Conservation (phyloP, 2,329 filamentous ascomycete species). For the Epichloe bromicola region DNA sequence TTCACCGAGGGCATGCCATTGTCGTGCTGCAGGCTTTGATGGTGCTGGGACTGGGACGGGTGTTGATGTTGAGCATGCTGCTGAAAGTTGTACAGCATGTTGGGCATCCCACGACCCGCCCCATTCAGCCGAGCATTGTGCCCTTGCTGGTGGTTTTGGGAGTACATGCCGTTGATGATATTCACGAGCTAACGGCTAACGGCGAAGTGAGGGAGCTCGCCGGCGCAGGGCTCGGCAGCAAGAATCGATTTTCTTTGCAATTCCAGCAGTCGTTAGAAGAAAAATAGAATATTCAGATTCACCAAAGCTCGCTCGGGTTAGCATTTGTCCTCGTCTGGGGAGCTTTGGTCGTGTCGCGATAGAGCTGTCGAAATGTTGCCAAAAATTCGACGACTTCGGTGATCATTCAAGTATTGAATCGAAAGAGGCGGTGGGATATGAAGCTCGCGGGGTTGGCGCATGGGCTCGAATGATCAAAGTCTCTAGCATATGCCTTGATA, state of each 20-base stretch:
- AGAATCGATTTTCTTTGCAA: constrained; percentile 11
- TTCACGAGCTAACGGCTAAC: constrained; percentile 9
- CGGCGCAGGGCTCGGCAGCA: constrained; percentile 17
- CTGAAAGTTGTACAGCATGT: constrained; percentile 58
- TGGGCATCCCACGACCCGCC: constrained; percentile 42
- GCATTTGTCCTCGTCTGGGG: constrained; percentile 13
- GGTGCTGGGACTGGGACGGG: constrained; percentile 51
- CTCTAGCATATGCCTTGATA: constrained; percentile 11
- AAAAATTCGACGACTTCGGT: constrained; percentile 10
- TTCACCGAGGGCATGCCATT: constrained; percentile 42
- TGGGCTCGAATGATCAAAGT: constrained; percentile 17
- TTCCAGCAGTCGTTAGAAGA: constrained; percentile 5
- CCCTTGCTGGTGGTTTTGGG: constrained; percentile 57
- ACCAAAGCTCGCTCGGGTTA: constrained; percentile 8
- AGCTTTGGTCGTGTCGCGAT: background rate
- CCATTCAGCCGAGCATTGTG: constrained; percentile 63
- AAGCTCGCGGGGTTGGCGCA: constrained; percentile 28
- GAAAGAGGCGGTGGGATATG: constrained; percentile 18
- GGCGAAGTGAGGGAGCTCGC: constrained; percentile 11
- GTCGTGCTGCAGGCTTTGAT: constrained; percentile 46
- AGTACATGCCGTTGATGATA: constrained; percentile 49
- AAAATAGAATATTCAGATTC: constrained; percentile 5
- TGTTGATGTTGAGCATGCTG: constrained; percentile 48
- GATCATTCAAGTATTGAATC: constrained; percentile 20
- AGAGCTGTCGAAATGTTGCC: constrained; percentile 4